Evolutionary conservation across 2,329 filamentous ascomycete genomes (phyloP), one percentile per base, ranked within the genome.

Genomic region (Penicillium sp.): DNA sequence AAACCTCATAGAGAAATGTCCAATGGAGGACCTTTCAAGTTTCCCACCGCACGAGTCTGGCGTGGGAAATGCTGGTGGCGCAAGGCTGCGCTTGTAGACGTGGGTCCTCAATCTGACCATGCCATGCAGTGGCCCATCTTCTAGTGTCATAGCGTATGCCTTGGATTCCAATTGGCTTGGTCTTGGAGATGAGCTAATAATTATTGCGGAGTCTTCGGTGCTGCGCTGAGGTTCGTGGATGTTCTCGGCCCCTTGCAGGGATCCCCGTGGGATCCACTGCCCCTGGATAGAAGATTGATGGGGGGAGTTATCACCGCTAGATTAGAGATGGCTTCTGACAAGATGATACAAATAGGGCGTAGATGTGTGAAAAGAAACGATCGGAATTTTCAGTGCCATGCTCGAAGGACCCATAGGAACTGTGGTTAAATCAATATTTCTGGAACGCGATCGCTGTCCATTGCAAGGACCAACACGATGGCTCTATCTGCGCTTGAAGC

Each of bases 231-330:
- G 15, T 20, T 26, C 23, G 25, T 45, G 26, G 3, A 18, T 42
- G 40, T 14, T 42, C 26, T 45, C 26, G 43, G 35, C 23, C 52
- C 52, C 52, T 54, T 50, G 52, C 52, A 50, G 52, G 25, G 46
- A 48, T 37, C 22, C 1, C 31, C 29, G 20, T 22, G 18, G 37
- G 18, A 9, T 22, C 37, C 37, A 40, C 18, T 23, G 33, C 45
- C 46, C 46, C 46, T 49, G 15, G 20, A 40, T 49, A 49, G 20
- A 12, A 26, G 29, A 9, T 22, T 47, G 18, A 33, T 9, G 11
- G 45, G 3, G 11, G 25, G 6, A 35, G 23, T 18, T 40, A 40
- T 22, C 22, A 40, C 31, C 22, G 22, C 25, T 20, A 42, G 18
- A 9, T 23, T 29, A 33, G 15, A 23, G 44, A n/a, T 18, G 23